These are phyloP conservation scores for Ceratocystis destructans DNA, from an alignment of 2,329 filamentous ascomycete genomes.

Conservation along the genomic window DNA sequence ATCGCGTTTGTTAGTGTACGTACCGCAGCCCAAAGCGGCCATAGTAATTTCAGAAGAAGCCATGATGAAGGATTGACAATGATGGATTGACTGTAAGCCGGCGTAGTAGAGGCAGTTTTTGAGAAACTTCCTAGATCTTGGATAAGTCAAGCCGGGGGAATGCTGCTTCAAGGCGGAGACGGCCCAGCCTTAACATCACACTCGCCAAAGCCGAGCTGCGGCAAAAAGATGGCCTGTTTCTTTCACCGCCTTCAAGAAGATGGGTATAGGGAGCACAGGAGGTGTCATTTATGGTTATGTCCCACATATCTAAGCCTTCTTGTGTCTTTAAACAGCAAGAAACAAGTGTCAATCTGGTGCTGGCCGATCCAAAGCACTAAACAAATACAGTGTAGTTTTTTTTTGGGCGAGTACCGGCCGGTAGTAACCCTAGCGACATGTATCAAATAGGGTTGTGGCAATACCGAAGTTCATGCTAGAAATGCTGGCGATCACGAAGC, in stretches of 20 bases:
- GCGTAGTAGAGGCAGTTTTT: neutral
- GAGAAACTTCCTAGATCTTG: neutral
- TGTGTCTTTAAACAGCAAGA: too few species aligned
- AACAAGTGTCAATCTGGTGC: neutral
- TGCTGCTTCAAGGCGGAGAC: conserved; percentile 16
- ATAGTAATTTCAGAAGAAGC: conserved; percentile 45
- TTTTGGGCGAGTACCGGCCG: neutral
- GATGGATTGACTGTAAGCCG: neutral
- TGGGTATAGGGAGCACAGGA: neutral
- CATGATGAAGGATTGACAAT: neutral
- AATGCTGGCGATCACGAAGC: neutral
- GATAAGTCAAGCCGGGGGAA: neutral
- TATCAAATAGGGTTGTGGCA: neutral
- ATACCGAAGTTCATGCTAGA: neutral
- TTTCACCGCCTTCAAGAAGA: conserved; percentile 12
- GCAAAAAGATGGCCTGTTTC: conserved; percentile 5
- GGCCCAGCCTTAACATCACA: neutral
- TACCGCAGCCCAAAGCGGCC: conserved; percentile 69
- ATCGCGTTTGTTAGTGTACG: neutral
- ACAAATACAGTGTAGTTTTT: neutral
- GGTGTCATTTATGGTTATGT: neutral
- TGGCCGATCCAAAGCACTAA: conserved; percentile 12
- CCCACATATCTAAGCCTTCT: neutral
- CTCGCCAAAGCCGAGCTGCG: neutral
- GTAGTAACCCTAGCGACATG: neutral